Conservation (phyloP, 2,329 filamentous ascomycete species). For the Ophiocordyceps robertsii region DNA sequence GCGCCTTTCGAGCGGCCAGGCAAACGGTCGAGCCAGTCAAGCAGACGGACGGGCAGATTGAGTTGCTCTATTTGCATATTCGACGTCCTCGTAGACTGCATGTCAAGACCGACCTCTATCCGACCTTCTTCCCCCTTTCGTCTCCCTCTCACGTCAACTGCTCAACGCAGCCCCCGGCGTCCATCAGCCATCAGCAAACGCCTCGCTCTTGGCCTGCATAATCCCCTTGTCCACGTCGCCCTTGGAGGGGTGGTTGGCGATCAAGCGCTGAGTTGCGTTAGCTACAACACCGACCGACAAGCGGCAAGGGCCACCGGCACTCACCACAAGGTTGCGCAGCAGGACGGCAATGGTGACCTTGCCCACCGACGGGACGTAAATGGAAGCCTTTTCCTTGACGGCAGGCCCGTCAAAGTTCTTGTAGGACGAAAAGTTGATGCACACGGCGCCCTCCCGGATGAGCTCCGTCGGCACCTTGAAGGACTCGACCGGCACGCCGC, state of each 20-base stretch:
- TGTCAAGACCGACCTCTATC: too few relatives aligned
- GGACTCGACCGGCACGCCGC: slow-evolving; percentile 73
- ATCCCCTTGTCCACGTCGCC: slow-evolving; percentile 19
- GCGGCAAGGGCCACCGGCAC: slow-evolving; percentile 22
- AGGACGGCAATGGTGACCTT: slow-evolving; percentile 95
- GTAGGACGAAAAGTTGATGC: slow-evolving; percentile 95
- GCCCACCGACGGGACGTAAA: slow-evolving; percentile 93
- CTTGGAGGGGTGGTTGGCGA: slow-evolving; percentile 33
- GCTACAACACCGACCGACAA: neutral
- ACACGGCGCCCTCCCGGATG: slow-evolving; percentile 83
- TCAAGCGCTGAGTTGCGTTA: slow-evolving; percentile 26
- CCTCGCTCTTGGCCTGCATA: slow-evolving; percentile 26
- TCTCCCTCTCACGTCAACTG: too few relatives aligned
- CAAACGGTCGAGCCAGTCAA: too few relatives aligned
- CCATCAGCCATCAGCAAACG: slow-evolving; percentile 24
- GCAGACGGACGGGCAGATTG: too few relatives aligned
- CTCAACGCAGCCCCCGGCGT: neutral
- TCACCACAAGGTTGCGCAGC: slow-evolving; percentile 74
- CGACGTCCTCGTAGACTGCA: too few relatives aligned
- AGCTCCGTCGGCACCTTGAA: slow-evolving; percentile 83
- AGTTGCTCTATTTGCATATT: too few relatives aligned
- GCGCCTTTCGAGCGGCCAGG: too few relatives aligned
- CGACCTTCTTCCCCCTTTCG: too few relatives aligned
- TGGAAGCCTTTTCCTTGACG: slow-evolving; percentile 89
- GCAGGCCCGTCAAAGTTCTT: slow-evolving; percentile 80